Percentiles rank a stretch among this genome's conserved stretches.
Conservation (phyloP, 768 basidiomycete species). For the Gyrodon lividus region DNA sequence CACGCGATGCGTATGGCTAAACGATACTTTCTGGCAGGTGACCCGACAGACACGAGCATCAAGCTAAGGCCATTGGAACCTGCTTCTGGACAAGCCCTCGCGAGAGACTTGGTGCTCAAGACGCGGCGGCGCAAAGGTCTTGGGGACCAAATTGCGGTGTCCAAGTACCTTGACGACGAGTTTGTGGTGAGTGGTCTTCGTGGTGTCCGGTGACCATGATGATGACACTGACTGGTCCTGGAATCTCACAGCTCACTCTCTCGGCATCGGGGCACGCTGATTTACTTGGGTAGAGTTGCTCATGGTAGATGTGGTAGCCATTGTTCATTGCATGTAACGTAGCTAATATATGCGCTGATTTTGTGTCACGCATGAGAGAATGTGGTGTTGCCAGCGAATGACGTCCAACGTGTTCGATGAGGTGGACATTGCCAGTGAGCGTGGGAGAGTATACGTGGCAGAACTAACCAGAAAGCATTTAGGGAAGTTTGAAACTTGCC, state of each 20-base stretch:
- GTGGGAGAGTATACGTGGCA: constrained; percentile 51
- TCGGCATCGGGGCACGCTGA: constrained; percentile 97
- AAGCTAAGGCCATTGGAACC: constrained; percentile 96
- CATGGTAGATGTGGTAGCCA: neutral
- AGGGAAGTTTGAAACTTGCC: constrained; percentile 24
- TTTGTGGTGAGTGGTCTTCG: constrained; percentile 66
- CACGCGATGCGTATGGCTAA: neutral
- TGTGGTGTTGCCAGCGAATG: neutral
- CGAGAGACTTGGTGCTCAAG: constrained; percentile 93
- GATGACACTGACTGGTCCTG: constrained; percentile 8
- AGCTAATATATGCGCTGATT: constrained; percentile 7
- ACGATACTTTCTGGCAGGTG: constrained; percentile 50
- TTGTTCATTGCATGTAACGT: constrained; percentile 7
- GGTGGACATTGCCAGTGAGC: constrained; percentile 7
- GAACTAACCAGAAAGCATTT: constrained; percentile 34
- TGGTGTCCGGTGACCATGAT: neutral
- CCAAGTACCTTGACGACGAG: constrained; percentile 96
- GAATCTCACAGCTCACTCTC: constrained; percentile 68
- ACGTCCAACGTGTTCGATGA: constrained; percentile 6
- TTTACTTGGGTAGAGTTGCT: constrained; percentile 60
- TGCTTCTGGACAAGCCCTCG: constrained; percentile 92
- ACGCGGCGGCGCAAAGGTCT: constrained; percentile 95
- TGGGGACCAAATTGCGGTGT: constrained; percentile 95
- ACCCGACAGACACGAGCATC: constrained; percentile 97
- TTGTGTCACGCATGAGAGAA: neutral